Conservation (phyloP, 176 grass and related monocot species). For the Leersia perrieri region DNA sequence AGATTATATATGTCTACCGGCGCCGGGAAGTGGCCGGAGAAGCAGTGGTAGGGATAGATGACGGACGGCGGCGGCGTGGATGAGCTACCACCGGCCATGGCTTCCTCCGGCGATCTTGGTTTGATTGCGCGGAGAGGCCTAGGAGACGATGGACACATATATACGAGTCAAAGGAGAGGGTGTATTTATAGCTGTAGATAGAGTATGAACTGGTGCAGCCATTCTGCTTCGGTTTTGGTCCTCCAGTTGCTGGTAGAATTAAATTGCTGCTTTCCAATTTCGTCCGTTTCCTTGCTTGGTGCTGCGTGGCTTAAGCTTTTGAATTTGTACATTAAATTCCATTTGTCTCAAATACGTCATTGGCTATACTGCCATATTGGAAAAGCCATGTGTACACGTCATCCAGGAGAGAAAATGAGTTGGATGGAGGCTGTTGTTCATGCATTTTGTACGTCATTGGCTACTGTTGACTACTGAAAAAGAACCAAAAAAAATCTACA, state of each 20-base stretch:
- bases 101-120: not conserved
- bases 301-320: too few species aligned
- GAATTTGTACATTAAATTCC: not conserved
- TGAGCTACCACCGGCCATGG: not conserved
- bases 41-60: not conserved
- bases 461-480: not conserved
- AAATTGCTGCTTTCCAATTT: not conserved
- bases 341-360: not conserved
- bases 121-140: not conserved
- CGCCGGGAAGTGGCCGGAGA: not conserved
- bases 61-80: not conserved
- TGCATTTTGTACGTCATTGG: not conserved
- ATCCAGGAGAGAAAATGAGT: too few species aligned
- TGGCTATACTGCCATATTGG: too few species aligned
- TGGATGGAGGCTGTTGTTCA: not conserved
- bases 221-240: not conserved
- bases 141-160: too few species aligned
- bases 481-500: too few species aligned
- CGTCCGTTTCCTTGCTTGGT: not conserved
- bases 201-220: not conserved
- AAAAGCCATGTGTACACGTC: too few species aligned
- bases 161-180: not conserved
- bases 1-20: too few species aligned
- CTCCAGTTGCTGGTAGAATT: not conserved
- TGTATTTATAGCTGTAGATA: not conserved